Evolutionary conservation across 805 yeast species (phyloP), one percentile per base, ranked within the genome.

Genomic region (Candida multigemmis): DNA sequence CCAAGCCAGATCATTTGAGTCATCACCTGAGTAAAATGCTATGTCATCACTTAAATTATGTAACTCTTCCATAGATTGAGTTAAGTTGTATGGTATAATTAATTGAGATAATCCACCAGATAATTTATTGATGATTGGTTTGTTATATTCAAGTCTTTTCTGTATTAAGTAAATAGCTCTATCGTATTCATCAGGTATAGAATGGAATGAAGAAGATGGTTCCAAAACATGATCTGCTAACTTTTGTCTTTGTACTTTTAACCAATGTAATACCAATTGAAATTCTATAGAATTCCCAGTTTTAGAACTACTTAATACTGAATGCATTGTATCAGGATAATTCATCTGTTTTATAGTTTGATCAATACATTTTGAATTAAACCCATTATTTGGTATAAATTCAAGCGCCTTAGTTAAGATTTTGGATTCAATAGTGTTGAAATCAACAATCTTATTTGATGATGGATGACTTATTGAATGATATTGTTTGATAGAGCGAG

Each of bases 1-100:
- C 98, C 98, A 89, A 3, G 84, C 79, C 48, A 81, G 77, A 50
- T 85, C 95, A 37, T 75, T 75, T 12, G 91, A 70, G 28, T 52
- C 44, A 46, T 87, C 96, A 7, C 87, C 91, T 0, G 94, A 75
- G 40, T 72, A 74, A 50, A 56, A 85, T 23, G 83, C 71, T 33
- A 89, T 65, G 46, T 91, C 97, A 54, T 89, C 97, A 8, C 85
- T 67, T 30, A 87, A 62, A 27, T 71, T 67, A 40, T 76, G 80
- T 31, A 91, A 66, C 44, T 84, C 93, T 19, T 68, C 70, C 26
- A 81, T 41, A 0, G 91, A 71, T 16, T 46, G 39, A 3, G 60
- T 48, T 17, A 78, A 24, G 45, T 82, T 78, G 27, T 67, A 64
- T 1, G 95, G 95, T 14, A 71, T 48, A 5, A 77, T 56, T 51